These are phyloP conservation scores for Beauveria sp. DNA, from an alignment of 2,329 filamentous ascomycete species.

Conservation along the genomic window DNA sequence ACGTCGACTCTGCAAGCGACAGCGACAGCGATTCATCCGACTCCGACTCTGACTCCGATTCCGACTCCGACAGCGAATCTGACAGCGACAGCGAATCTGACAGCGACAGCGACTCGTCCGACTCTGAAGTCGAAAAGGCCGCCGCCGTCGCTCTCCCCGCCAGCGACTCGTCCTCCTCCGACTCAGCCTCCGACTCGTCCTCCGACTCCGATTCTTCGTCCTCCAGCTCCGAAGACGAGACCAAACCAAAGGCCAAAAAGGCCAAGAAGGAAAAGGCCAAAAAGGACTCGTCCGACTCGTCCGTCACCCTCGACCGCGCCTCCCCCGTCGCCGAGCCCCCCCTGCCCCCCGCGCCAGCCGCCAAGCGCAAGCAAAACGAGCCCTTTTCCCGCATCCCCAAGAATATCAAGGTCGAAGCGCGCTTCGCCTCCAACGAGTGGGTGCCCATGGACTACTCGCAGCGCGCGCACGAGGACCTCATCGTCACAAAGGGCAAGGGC, in stretches of 20 bases:
- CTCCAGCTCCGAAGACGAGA: conserved; percentile 18
- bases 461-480: conserved; percentile 78
- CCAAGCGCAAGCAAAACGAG: conserved; percentile 48
- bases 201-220: conserved; percentile 22
- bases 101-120: conserved; percentile 23
- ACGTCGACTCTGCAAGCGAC: conserved; percentile 25
- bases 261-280: conserved; percentile 14
- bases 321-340: conserved; percentile 33
- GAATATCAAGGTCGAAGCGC: conserved; percentile 59
- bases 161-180: conserved; percentile 22
- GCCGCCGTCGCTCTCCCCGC: conserved; percentile 30
- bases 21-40: conserved; percentile 14
- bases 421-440: conserved; percentile 72
- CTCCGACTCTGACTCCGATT: too few species aligned
- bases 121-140: conserved; percentile 15
- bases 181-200: neutral
- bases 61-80: conserved; percentile 18
- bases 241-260: conserved; percentile 15
- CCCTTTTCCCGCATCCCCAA: conserved; percentile 73
- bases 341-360: conserved; percentile 45
- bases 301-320: conserved; percentile 41
- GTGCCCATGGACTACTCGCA: conserved; percentile 82
- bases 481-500: conserved; percentile 87
- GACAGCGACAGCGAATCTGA: conserved; percentile 19
- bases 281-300: conserved; percentile 34